Evolutionary conservation across 1,139 yeast species (phyloP).

Genomic region (Magnusiomyces starmeri): DNA sequence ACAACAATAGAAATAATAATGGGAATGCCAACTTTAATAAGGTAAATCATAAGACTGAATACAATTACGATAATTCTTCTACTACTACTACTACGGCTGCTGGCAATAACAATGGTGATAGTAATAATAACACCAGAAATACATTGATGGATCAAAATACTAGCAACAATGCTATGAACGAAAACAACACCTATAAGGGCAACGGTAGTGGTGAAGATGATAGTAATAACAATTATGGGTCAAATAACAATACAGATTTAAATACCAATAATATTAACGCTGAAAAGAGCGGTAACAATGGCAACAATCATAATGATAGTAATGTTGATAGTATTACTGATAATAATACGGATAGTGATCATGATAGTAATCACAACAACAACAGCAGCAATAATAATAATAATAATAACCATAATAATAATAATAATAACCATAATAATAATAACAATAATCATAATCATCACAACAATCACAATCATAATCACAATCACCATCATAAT

Average conservation of each 20-base stretch:
- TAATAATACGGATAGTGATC: background rate
- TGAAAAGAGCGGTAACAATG: background rate
- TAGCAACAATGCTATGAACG: background rate
- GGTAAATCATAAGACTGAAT: background rate
- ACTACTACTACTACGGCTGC: background rate
- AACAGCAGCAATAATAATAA: slow-evolving; percentile 2
- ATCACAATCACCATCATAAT: background rate
- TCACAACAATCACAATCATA: background rate
- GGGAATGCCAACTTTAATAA: background rate
- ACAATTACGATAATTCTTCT: background rate
- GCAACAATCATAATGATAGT: slow-evolving; percentile 3
- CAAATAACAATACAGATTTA: background rate
- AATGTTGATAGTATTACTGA: background rate
- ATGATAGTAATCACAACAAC: background rate
- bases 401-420: background rate
- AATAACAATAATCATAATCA: background rate
- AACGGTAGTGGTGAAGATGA: background rate
- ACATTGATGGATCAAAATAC: background rate
- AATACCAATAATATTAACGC: background rate
- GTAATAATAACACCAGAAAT: background rate
- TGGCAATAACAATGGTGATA: background rate
- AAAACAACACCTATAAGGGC: background rate
- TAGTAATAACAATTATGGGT: too few species aligned
- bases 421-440: slow-evolving; percentile 5
- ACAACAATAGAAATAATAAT: slow-evolving; percentile 1